Percentiles rank a stretch among this genome's conserved stretches.
Conservation (phyloP, 2,329 filamentous ascomycete species). For the Stemphylium beticola region DNA sequence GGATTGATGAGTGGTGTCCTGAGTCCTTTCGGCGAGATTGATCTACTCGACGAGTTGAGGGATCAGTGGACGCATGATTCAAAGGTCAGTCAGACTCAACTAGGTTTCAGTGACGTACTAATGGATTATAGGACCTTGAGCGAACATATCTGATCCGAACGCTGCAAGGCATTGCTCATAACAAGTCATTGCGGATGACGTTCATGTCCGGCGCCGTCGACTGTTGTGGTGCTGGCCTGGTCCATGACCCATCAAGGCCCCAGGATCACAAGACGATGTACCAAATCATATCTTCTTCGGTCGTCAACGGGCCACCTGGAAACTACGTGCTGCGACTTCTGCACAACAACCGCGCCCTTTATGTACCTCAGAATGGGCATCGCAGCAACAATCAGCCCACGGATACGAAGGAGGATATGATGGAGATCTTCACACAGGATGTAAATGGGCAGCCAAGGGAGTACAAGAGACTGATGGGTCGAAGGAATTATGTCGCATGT, state of each 20-base stretch:
- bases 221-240: constrained; percentile 86
- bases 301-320: constrained; percentile 86
- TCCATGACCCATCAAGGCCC: constrained; percentile 91
- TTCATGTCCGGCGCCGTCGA: constrained; percentile 95
- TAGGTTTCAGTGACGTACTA: background rate
- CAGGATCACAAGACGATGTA: constrained; percentile 99
- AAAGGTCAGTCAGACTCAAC: constrained; percentile 63
- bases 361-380: constrained; percentile 88
- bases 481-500: constrained; percentile 89
- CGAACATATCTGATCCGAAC: constrained; percentile 96
- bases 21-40: constrained; percentile 95
- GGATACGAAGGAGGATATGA: constrained; percentile 99
- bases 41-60: constrained; percentile 89
- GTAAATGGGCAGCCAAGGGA: constrained; percentile 83
- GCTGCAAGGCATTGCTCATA: constrained; percentile 90
- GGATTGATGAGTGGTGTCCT: constrained; percentile 95
- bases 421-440: constrained; percentile 98
- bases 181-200: constrained; percentile 95
- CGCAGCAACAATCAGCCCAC: constrained; percentile 71
- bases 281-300: constrained; percentile 90
- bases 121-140: constrained; percentile 73
- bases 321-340: constrained; percentile 90
- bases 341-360: constrained; percentile 92
- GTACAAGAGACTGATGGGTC: constrained; percentile 88
- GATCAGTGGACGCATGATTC: constrained; percentile 99